Conservation (phyloP, 345 rosid species). For the Geranium rotundifolium region DNA sequence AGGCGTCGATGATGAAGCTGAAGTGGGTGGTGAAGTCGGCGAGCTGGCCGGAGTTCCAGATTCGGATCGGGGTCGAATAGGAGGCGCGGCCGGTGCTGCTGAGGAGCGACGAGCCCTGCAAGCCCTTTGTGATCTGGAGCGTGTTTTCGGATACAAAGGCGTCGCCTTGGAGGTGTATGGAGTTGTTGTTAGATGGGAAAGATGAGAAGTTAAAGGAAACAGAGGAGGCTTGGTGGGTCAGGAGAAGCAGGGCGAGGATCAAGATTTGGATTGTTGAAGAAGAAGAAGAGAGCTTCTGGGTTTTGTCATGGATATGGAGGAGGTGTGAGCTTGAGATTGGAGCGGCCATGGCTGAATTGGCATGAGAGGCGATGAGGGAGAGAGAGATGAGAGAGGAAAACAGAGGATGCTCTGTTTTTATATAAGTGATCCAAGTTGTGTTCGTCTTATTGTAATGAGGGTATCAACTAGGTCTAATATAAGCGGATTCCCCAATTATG, state of each 20-base stretch:
- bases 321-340: neutral
- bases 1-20: constrained; percentile 29
- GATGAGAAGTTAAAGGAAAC: constrained; percentile 29
- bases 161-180: constrained; percentile 29
- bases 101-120: constrained; percentile 6
- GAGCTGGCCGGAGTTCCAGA: constrained; percentile 28
- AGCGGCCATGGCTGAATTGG: constrained; percentile 6
- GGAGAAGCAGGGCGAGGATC: neutral
- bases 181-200: constrained; percentile 19
- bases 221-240: constrained; percentile 15
- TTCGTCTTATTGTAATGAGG: too few relatives aligned
- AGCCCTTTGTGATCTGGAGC: constrained; percentile 36
- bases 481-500: too few relatives aligned
- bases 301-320: neutral
- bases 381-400: constrained; percentile 3
- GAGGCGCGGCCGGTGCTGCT: constrained; percentile 40
- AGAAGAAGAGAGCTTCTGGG: too few relatives aligned
- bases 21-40: constrained; percentile 44
- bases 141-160: constrained; percentile 14
- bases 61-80: constrained; percentile 12
- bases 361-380: too few relatives aligned
- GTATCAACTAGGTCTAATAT: too few relatives aligned
- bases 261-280: too few relatives aligned
- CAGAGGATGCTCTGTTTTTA: too few relatives aligned
- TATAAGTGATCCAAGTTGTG: too few relatives aligned